Evolutionary conservation across 2,329 filamentous ascomycete species (phyloP).

Genomic region (Coleophoma crateriformis): DNA sequence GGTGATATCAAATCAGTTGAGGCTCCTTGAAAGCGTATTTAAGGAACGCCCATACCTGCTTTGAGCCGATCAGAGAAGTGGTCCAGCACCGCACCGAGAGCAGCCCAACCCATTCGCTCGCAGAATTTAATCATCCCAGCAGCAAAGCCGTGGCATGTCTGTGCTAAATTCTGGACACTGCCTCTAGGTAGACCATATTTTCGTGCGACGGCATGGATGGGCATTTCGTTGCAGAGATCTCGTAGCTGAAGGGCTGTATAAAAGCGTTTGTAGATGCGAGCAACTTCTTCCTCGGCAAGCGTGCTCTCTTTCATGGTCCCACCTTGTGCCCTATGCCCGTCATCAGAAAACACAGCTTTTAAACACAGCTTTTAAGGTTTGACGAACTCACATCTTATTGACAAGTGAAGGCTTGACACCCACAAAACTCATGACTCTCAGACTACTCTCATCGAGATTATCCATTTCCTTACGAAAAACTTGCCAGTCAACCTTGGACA

Average conservation of each 20-base stretch:
- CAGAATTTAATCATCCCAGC: slow-evolving; percentile 78
- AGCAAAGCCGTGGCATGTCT: slow-evolving; percentile 73
- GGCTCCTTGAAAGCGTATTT: too few relatives aligned
- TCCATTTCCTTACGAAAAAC: slow-evolving; percentile 69
- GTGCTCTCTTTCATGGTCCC: slow-evolving; percentile 59
- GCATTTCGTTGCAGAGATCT: slow-evolving; percentile 72
- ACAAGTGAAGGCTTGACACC: slow-evolving; percentile 63
- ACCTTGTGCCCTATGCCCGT: slow-evolving; percentile 53
- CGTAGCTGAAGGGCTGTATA: slow-evolving; percentile 74
- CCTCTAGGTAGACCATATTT: slow-evolving; percentile 69
- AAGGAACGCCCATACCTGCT: slow-evolving; percentile 32
- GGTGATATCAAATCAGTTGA: too few relatives aligned
- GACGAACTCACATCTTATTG: slow-evolving; percentile 52
- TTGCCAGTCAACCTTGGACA: slow-evolving; percentile 61
- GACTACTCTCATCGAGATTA: slow-evolving; percentile 61
- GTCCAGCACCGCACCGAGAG: slow-evolving; percentile 65
- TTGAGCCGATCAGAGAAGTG: slow-evolving; percentile 71
- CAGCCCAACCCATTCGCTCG: slow-evolving; percentile 69
- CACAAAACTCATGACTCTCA: slow-evolving; percentile 62
- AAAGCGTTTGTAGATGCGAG: slow-evolving; percentile 64
- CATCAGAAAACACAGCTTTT: slow-evolving; percentile 1
- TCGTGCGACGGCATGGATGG: slow-evolving; percentile 61
- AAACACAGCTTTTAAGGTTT: not conserved
- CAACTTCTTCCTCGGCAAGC: slow-evolving; percentile 51
- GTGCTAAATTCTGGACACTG: slow-evolving; percentile 64